Percentiles rank a stretch among this genome's conserved stretches.
phyloP scores from a whole-genome alignment of 1,139 yeast species.

The Petasospora fabianii region DNA sequence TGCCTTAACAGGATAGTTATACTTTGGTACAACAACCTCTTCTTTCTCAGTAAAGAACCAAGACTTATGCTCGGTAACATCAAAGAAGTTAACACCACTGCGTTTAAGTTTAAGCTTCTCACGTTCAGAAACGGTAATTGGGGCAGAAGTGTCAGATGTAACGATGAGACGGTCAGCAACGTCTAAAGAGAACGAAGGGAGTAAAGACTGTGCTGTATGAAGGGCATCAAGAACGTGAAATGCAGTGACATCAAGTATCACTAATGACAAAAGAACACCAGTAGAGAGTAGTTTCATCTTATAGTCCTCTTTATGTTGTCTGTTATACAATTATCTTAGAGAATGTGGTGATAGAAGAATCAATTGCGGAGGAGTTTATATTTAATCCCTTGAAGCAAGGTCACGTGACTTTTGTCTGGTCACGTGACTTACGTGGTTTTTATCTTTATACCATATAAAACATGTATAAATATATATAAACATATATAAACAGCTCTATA shows the following conservation, averaged over 20 bases:
- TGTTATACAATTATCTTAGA: no score
- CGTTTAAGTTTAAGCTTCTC: constrained; percentile 55
- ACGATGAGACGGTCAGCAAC: constrained; percentile 17
- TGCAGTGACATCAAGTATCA: background rate
- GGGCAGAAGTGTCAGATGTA: constrained; percentile 13
- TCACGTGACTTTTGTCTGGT: no score
- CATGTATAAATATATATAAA: background rate
- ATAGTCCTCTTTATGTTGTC: no score
- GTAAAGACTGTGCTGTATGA: background rate
- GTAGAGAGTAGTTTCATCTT: no score
- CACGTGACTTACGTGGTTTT: no score
- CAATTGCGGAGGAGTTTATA: no score
- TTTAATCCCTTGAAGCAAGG: no score
- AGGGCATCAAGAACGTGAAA: constrained; percentile 2
- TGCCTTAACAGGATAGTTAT: constrained; percentile 52
- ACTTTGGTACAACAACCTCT: constrained; percentile 36
- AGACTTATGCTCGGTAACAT: constrained; percentile 51
- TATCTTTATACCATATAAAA: no score
- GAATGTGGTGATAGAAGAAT: no score
- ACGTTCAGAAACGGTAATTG: constrained; percentile 46
- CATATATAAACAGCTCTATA: background rate
- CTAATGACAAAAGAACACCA: background rate
- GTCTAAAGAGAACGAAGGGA: constrained; percentile 1
- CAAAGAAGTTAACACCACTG: constrained; percentile 59
- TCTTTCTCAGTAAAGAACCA: constrained; percentile 36